Evolutionary conservation across 1,284 basidiomycete genomes (phyloP), one percentile per base, ranked within the genome.

Genomic region (Fomitiporia mediterranea): DNA sequence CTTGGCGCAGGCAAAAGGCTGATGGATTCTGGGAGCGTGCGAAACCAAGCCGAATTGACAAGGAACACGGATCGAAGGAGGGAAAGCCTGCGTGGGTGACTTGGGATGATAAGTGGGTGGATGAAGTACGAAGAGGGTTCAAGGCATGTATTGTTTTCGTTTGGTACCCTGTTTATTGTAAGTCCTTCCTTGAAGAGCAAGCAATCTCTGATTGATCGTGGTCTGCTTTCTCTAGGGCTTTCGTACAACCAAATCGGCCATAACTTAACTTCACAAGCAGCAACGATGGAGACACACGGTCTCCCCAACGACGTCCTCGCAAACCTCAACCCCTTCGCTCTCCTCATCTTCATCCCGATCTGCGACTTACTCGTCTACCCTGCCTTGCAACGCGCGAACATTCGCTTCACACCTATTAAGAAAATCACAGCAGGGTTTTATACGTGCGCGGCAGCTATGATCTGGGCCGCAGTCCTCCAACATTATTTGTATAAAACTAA

Each of bases 81-180:
- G 70, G 28, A 4, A 73, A 71, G 46, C 86, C 85, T 0, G 30
- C 42, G 2, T 89, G 86, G 86, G 88, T 89, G 84, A 82, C 71
- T 3, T 88, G 81, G 66, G 86, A 91, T 63, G 88, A 90, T 64
- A 66, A 75, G 38, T 93, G 86, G 83, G 89, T 95, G 13, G 89
- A 92, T 55, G 92, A 95, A 67, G 83, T 94, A 50, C 76, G 78
- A 56, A 81, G 91, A 64, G 91, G 89, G 2, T 71, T 93, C 70
- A 91, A 90, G 69, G 93, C 93, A 5, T 95, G 92, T 71, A 70
- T 73, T 39, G 91, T 95, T 54, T 95, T 94, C 72, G 67, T 78
- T 43, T 91, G 86, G 80, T 91, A 68, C 71, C 88, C 87, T 0
- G 70, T 89, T 37, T 89, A 82, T 65, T 88, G 86, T 86, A 59